Conservation (phyloP, 1,139 yeast species). For the Arxiozyma bovina region DNA sequence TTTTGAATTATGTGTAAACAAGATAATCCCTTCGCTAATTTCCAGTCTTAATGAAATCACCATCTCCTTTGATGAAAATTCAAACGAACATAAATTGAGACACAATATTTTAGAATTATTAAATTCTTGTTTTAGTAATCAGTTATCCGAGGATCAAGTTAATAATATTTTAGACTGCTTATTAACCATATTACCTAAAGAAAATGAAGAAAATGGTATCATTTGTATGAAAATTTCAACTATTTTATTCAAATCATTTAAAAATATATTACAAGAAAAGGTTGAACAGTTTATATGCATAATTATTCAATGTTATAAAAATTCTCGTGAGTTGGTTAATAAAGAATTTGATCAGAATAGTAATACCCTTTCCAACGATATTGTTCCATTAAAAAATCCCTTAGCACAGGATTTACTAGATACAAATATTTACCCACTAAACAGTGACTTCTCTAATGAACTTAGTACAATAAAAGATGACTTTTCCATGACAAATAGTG, state of each 20-base stretch:
- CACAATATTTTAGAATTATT: slow-evolving; percentile 69
- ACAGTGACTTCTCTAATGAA: neutral
- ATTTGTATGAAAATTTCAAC: slow-evolving; percentile 84
- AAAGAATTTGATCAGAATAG: slow-evolving; percentile 43
- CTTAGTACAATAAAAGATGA: neutral
- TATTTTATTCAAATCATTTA: slow-evolving; percentile 80
- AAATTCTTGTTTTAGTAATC: slow-evolving; percentile 77
- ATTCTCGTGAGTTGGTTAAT: slow-evolving; percentile 67
- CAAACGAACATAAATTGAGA: slow-evolving; percentile 68
- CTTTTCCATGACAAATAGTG: slow-evolving; percentile 2
- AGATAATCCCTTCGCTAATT: slow-evolving; percentile 54
- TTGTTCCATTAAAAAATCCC: slow-evolving; percentile 5
- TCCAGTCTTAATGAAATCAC: slow-evolving; percentile 59
- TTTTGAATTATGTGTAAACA: slow-evolving; percentile 59
- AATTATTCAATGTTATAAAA: slow-evolving; percentile 68
- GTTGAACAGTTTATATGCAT: slow-evolving; percentile 74
- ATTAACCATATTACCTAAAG: slow-evolving; percentile 53
- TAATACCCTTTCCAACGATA: slow-evolving; percentile 10
- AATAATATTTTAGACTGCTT: slow-evolving; percentile 52
- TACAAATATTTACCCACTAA: slow-evolving; percentile 1
- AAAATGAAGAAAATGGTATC: slow-evolving; percentile 94
- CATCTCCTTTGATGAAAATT: slow-evolving; percentile 53
- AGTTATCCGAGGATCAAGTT: slow-evolving; percentile 67
- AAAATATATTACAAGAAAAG: slow-evolving; percentile 54
- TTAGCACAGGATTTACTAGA: slow-evolving; percentile 8